Evolutionary conservation across 441 rosid species (phyloP).

Genomic region (Aleurites moluccanus): DNA sequence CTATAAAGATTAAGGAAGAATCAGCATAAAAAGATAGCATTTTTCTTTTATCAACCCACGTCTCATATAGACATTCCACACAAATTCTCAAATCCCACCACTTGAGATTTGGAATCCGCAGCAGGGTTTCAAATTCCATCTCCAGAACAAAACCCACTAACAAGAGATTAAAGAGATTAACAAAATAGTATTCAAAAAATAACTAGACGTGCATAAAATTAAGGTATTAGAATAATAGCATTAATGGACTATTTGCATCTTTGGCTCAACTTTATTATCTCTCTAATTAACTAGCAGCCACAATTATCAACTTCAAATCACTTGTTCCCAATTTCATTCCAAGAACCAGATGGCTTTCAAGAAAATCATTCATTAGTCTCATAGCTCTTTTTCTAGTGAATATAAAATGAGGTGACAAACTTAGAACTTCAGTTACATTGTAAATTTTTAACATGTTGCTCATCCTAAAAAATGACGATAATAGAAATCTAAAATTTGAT

Average conservation of each 20-base stretch:
- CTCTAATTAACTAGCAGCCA: background rate
- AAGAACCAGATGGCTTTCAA: background rate
- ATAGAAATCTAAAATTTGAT: slow-evolving; percentile 39
- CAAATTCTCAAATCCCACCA: slow-evolving; percentile 19
- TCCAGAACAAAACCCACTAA: slow-evolving; percentile 9
- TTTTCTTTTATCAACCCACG: background rate
- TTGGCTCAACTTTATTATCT: background rate
- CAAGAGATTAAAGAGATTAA: background rate
- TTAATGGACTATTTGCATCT: background rate
- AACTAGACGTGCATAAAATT: background rate
- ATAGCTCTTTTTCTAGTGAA: slow-evolving; percentile 26
- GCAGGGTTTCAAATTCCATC: slow-evolving; percentile 16
- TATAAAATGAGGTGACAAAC: slow-evolving; percentile 19
- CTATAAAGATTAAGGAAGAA: background rate
- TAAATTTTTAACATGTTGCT: slow-evolving; percentile 34
- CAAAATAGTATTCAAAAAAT: background rate
- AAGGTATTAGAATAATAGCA: background rate
- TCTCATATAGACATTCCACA: slow-evolving; percentile 15
- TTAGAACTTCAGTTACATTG: too few relatives aligned
- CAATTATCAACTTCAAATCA: background rate
- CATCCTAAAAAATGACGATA: slow-evolving; percentile 30
- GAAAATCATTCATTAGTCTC: slow-evolving; percentile 15
- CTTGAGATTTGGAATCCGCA: slow-evolving; percentile 20
- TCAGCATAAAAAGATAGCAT: background rate
- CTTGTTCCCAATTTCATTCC: background rate